Evolutionary conservation across 1,284 basidiomycete species (phyloP).

Genomic region (Fomes fomentarius): DNA sequence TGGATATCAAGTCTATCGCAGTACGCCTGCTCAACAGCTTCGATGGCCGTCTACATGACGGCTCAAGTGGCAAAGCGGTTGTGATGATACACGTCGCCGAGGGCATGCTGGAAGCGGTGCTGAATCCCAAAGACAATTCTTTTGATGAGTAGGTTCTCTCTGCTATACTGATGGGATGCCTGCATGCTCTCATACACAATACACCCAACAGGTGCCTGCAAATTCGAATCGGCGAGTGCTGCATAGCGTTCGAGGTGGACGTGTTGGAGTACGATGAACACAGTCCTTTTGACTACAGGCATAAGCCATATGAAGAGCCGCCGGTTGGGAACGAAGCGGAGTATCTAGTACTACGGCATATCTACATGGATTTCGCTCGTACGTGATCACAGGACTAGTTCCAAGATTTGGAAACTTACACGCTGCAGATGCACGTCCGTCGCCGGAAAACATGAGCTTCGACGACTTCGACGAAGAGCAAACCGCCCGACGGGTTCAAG

Average conservation of each 20-base stretch:
- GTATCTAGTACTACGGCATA: slow-evolving; percentile 13
- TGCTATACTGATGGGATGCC: too few species aligned
- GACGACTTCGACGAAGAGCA: slow-evolving; percentile 24
- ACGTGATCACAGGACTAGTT: slow-evolving; percentile 1
- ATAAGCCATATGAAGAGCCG: too few species aligned
- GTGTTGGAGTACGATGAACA: slow-evolving; percentile 10
- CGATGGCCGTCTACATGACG: too few species aligned
- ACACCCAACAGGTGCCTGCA: too few species aligned
- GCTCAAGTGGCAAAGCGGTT: slow-evolving; percentile 23
- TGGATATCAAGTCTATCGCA: slow-evolving; percentile 27
- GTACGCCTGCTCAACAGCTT: slow-evolving; percentile 24
- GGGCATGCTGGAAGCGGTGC: background rate
- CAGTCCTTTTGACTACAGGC: too few species aligned
- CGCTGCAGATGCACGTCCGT: slow-evolving; percentile 20
- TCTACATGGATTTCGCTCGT: slow-evolving; percentile 30
- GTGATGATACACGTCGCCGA: slow-evolving; percentile 27
- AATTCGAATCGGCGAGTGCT: slow-evolving; percentile 20
- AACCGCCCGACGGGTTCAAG: slow-evolving; percentile 2
- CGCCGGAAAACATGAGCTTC: slow-evolving; percentile 24
- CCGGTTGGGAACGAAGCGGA: too few species aligned
- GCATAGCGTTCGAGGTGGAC: slow-evolving; percentile 31
- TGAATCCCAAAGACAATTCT: background rate
- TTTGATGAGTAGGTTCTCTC: too few species aligned
- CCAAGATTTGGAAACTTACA: background rate
- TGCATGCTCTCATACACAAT: too few species aligned